A percentile compares a stretch with the other conserved stretches of the same genome.
Evolutionary conservation across 164 flowering plant genomes (phyloP).

Genomic region (Tetracentron sinense): DNA sequence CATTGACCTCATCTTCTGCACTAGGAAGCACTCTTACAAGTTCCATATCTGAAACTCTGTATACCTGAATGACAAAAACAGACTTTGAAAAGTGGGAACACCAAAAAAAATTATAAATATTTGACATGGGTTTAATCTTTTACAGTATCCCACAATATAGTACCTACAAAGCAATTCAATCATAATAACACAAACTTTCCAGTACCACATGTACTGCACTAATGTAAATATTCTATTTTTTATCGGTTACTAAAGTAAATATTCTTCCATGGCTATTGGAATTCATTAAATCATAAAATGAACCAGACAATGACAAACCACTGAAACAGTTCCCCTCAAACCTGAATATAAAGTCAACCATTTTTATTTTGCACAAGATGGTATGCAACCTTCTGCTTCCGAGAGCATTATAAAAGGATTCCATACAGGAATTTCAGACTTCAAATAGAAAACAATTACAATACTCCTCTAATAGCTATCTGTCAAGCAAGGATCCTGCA

Average conservation of each 20-base stretch:
- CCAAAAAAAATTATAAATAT: not conserved
- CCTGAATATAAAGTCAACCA: no score
- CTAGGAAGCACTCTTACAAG: slow-evolving; percentile 95
- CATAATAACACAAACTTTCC: no score
- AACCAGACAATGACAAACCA: not conserved
- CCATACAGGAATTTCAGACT: no score
- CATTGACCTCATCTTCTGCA: slow-evolving; percentile 99
- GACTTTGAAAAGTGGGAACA: not conserved
- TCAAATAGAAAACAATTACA: no score
- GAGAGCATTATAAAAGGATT: no score
- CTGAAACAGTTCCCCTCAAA: not conserved
- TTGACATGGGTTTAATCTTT: not conserved
- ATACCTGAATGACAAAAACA: slow-evolving; percentile 45
- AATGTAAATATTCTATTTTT: not conserved
- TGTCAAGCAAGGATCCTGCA: no score
- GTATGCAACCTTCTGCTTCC: no score
- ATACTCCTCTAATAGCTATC: no score
- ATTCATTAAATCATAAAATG: not conserved
- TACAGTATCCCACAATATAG: not conserved
- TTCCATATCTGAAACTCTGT: slow-evolving; percentile 98
- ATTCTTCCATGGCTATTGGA: not conserved
- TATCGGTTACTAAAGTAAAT: not conserved
- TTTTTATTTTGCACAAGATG: no score
- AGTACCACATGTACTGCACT: no score
- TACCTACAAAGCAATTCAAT: not conserved